phyloP scores from a whole-genome alignment of 345 rosid genomes.

The Cardamine chenopodiifolia region DNA sequence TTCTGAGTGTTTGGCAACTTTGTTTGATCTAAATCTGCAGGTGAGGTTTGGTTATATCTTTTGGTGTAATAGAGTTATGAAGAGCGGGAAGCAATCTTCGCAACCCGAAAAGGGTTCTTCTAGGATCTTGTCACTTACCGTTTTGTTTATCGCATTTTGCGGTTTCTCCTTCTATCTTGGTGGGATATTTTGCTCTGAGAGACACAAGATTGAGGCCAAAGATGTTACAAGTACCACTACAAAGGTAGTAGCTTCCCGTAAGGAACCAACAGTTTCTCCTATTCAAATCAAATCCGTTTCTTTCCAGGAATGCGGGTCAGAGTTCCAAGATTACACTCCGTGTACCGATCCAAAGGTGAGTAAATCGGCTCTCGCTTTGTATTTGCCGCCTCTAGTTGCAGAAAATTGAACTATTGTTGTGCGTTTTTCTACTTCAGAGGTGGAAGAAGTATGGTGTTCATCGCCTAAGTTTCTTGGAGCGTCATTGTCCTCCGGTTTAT shows the following conservation, averaged over 20 bases:
- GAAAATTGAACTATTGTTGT: conserved; percentile 1
- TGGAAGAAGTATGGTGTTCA: conserved; percentile 90
- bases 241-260: conserved; percentile 52
- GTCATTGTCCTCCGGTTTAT: conserved; percentile 85
- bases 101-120: conserved; percentile 57
- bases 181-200: conserved; percentile 76
- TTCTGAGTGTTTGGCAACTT: background rate
- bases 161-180: conserved; percentile 95
- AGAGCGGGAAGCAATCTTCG: conserved; percentile 60
- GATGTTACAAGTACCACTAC: conserved; percentile 43
- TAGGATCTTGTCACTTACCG: conserved; percentile 50
- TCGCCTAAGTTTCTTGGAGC: conserved; percentile 89
- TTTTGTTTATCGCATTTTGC: conserved; percentile 59
- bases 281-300: conserved; percentile 60
- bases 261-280: conserved; percentile 51
- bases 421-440: conserved; percentile 51
- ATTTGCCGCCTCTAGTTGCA: background rate
- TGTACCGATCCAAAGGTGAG: conserved; percentile 94
- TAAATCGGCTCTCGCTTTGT: conserved; percentile 1
- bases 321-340: conserved; percentile 93
- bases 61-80: conserved; percentile 52
- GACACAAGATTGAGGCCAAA: conserved; percentile 45
- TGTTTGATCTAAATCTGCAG: conserved; percentile 23
- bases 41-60: conserved; percentile 12
- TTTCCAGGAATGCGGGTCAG: conserved; percentile 75